A percentile compares a stretch with the other conserved stretches of the same genome.
These are phyloP conservation scores for Limnomonas spitsbergensis DNA, from an alignment of 139 green algal species.

Conservation along the genomic window DNA sequence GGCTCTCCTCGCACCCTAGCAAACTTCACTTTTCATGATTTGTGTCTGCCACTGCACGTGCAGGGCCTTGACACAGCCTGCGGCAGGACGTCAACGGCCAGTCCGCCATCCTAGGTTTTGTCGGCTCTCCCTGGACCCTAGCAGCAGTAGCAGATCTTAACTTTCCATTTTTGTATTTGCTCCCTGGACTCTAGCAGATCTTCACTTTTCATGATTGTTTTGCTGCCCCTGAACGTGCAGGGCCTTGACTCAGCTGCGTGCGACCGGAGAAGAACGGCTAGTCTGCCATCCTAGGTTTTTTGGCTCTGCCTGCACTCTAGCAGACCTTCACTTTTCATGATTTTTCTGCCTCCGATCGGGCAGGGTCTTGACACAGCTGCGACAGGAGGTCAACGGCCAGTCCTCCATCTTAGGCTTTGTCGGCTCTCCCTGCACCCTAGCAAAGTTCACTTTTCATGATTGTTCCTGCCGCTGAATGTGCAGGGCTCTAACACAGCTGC, in stretches of 20 bases:
- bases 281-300: too few relatives aligned
- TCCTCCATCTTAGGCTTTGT: too few relatives aligned
- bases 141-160: slow-evolving; percentile 29
- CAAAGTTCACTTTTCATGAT: slow-evolving; percentile 96
- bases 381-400: neutral
- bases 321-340: neutral
- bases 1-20: slow-evolving; percentile 91
- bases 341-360: neutral
- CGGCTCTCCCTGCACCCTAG: too few relatives aligned
- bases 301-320: too few relatives aligned
- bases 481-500: slow-evolving; percentile 49
- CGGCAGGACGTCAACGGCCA: slow-evolving; percentile 61
- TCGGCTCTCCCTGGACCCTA: slow-evolving; percentile 91
- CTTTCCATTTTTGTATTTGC: neutral
- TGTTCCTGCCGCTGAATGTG: slow-evolving; percentile 10
- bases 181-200: neutral
- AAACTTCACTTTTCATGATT: slow-evolving; percentile 95
- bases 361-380: neutral
- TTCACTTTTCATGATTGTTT: neutral
- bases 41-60: slow-evolving; percentile 72
- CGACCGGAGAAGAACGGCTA: neutral
- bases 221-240: neutral
- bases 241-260: neutral
- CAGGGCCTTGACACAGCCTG: slow-evolving; percentile 46
- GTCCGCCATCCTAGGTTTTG: slow-evolving; percentile 74